Evolutionary conservation across 164 flowering plant species (phyloP).

Genomic region (Vitis rupestris): DNA sequence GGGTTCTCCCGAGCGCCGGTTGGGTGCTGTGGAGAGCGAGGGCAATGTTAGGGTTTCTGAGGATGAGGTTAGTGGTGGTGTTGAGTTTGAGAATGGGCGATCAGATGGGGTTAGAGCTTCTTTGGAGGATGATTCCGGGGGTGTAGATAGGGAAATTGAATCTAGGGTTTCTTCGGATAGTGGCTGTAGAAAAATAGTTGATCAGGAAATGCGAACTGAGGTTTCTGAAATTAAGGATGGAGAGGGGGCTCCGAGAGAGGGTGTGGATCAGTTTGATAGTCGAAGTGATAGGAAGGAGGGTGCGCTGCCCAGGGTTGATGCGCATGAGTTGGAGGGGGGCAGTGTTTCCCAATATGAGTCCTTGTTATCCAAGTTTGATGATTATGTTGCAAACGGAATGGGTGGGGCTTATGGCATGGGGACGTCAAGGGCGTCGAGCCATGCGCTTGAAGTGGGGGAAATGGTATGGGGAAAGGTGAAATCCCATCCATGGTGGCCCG

Average conservation of each 20-base stretch:
- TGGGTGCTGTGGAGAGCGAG: constrained; percentile 10
- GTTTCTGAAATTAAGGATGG: constrained; percentile 13
- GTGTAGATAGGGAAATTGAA: constrained; percentile 8
- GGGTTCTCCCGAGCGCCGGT: constrained; percentile 21
- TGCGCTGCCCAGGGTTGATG: constrained; percentile 1
- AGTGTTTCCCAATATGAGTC: constrained; percentile 26
- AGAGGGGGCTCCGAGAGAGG: constrained; percentile 1
- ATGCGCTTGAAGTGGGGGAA: constrained; percentile 63
- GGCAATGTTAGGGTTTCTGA: constrained; percentile 28
- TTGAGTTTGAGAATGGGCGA: constrained; percentile 10
- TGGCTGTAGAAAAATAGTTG: background rate
- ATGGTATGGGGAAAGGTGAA: constrained; percentile 99
- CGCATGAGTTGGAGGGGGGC: constrained; percentile 10
- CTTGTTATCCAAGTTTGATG: constrained; percentile 48
- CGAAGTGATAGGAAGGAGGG: constrained; percentile 3
- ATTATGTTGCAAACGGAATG: constrained; percentile 37
- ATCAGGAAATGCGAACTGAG: constrained; percentile 12
- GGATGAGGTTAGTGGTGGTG: constrained; percentile 2
- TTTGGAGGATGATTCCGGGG: constrained; percentile 5
- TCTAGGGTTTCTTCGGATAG: constrained; percentile 5
- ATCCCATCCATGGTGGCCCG: constrained; percentile 99
- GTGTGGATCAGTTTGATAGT: constrained; percentile 3
- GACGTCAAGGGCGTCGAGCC: constrained; percentile 27
- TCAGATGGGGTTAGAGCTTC: constrained; percentile 13
- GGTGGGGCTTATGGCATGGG: constrained; percentile 8